Evolutionary conservation across 805 yeast species (phyloP), one percentile per base, ranked within the genome.

Genomic region (Metschnikowia lachancei): DNA sequence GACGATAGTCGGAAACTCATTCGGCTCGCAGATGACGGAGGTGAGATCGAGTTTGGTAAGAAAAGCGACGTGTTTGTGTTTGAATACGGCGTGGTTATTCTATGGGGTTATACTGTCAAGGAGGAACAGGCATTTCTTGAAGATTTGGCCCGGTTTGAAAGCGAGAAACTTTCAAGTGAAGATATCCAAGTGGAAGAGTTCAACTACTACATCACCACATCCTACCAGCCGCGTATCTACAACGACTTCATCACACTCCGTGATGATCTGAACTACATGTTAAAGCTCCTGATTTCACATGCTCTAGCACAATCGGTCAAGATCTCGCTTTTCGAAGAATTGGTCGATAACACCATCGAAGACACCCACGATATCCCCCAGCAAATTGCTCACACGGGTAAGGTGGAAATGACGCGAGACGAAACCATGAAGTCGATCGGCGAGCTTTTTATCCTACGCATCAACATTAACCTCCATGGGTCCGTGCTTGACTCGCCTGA

Each of bases 371-470:
- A 91, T 59, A 90, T 94, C 41, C 99, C 99, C 2, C 95, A 88
- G 59, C 96, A 91, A 64, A 88, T 94, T 61, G 97, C 99, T 1
- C 81, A 82, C 30, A 84, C 94, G 10, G 99, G 99, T 60, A 91
- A 91, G 64, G 96, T 94, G 45, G 87, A 86, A 55, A 90, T 94
- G 97, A 81, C 85, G 24, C 81, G 96, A 58, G 92, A 85, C 57
- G 96, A 91, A 56, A 94, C 94, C 46, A 94, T 94, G 98, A 94
- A 90, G 69, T 85, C 94, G 48, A 94, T 94, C 47, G 99, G 99
- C 11, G 98, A 94, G 66, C 76, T 94, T 51, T 94, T 94, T 65
- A 94, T 94, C 49, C 70, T 94, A 54, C 66, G 95, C 51, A 87
- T 87, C 38, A 87, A 87, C 62, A 87, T 87, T 50, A 87, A 87